phyloP scores from a whole-genome alignment of 768 basidiomycete genomes.

The Xerocomellus amylosporus region DNA sequence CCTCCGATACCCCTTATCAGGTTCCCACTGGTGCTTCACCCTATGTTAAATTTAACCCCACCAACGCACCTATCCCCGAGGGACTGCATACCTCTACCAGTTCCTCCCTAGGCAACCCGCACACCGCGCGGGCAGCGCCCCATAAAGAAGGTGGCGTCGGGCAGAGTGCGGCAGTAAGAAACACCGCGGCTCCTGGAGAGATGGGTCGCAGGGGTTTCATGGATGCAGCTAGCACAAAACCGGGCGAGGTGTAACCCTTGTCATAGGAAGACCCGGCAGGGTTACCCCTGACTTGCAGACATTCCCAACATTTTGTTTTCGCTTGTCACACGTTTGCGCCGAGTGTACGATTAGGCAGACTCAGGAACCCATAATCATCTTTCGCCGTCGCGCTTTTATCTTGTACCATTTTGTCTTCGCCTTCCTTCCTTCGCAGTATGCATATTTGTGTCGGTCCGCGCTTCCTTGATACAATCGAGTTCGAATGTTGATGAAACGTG shows the following conservation, averaged over 20 bases:
- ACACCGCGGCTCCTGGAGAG: slow-evolving; percentile 42
- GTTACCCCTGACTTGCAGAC: neutral
- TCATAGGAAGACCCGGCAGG: slow-evolving; percentile 37
- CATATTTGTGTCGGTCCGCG: no score
- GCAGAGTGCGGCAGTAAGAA: slow-evolving; percentile 46
- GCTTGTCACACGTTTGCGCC: slow-evolving; percentile 11
- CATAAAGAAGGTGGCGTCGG: slow-evolving; percentile 45
- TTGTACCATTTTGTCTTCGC: slow-evolving; percentile 12
- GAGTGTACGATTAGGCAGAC: slow-evolving; percentile 27
- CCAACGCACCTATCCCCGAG: slow-evolving; percentile 38
- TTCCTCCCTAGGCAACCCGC: slow-evolving; percentile 38
- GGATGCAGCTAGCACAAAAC: slow-evolving; percentile 39
- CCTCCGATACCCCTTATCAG: slow-evolving; percentile 55
- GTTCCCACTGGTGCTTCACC: slow-evolving; percentile 72
- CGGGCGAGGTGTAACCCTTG: slow-evolving; percentile 46
- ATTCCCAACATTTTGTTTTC: neutral
- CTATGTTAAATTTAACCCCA: slow-evolving; percentile 41
- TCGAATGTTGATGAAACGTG: neutral
- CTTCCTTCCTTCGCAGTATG: neutral
- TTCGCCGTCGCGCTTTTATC: neutral
- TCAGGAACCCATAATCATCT: neutral
- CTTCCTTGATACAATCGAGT: neutral
- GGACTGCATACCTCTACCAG: slow-evolving; percentile 45
- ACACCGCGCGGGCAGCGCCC: slow-evolving; percentile 40
- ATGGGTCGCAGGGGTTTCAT: slow-evolving; percentile 42